Conservation (phyloP, 2,329 filamentous ascomycete species). For the Aspergillus fijiensis region DNA sequence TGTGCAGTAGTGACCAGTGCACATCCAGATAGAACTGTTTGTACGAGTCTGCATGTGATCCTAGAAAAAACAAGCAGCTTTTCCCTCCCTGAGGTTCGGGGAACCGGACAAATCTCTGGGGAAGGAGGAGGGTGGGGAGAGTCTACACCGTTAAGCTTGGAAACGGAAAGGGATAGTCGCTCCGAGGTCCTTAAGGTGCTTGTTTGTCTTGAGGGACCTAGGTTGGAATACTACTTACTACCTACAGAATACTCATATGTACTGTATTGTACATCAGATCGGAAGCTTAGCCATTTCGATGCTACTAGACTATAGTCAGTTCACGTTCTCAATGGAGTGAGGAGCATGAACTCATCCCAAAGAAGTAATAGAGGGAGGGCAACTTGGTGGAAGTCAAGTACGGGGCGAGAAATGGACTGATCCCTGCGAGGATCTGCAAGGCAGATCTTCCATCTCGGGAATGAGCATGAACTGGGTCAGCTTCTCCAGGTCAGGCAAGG, state of each 20-base stretch:
- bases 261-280: neutral
- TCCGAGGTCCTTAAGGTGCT: neutral
- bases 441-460: neutral
- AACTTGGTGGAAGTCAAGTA: neutral
- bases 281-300: constrained; percentile 1
- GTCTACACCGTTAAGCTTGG: neutral
- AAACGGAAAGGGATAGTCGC: neutral
- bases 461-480: neutral
- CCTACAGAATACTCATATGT: neutral
- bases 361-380: neutral
- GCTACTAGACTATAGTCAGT: neutral
- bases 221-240: neutral
- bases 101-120: neutral
- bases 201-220: no score
- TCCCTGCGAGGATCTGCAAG: constrained; percentile 4
- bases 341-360: neutral
- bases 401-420: neutral
- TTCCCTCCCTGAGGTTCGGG: neutral
- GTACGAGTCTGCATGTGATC: no score
- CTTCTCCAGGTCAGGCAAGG: constrained; percentile 3
- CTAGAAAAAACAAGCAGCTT: no score
- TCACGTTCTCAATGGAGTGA: neutral
- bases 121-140: neutral
- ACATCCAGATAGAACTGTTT: no score
- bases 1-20: neutral